Evolutionary conservation across 768 basidiomycete species (phyloP), one percentile per base, ranked within the genome.

Genomic region (Rhizopogon salebrosus): DNA sequence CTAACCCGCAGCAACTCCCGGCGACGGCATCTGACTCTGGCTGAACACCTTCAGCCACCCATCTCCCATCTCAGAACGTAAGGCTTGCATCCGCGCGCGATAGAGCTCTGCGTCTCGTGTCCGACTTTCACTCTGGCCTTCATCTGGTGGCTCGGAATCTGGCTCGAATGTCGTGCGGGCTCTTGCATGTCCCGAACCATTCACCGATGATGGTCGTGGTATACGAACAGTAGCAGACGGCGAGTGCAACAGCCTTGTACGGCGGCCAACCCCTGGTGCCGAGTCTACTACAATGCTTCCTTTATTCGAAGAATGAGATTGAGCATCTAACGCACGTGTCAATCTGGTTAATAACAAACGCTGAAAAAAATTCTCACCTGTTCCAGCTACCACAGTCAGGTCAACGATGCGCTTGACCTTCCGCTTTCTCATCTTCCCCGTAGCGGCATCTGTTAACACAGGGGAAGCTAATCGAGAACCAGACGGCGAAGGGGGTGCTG

Each of bases 11-110:
- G 52, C 53, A 49, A 53, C 52, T 22, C 52, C 36, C 14, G 56
- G 24, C 8, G 51, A 38, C 26, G 56, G 57, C 3, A 49, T 57
- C 42, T 77, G 77, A 34, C 82, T 83, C 72, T 89, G 85, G 54
- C 82, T 88, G 61, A 88, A 84, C 31, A 93, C 89, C 67, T 87
- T 88, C 62, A 95, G 62, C 91, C 90, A 95, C 9, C 84, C 83
- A 22, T 94, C 92, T 2, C 92, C 92, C 77, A 94, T 92, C 62
- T 95, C 92, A 54, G 82, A 77, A 66, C 89, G 84, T 65, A 95
- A 61, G 16, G 85, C 85, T 73, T 94, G 92, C 48, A 95, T 87
- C 60, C 78, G 78, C 52, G 80, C 79, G 42, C 92, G 77, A 66
- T 88, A 91, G 40, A 83, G 78, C 53, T 91, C 91, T 23, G 79